Base-by-base conservation (phyloP, 208 protist species). In the Crithidia acanthocephali region DNA sequence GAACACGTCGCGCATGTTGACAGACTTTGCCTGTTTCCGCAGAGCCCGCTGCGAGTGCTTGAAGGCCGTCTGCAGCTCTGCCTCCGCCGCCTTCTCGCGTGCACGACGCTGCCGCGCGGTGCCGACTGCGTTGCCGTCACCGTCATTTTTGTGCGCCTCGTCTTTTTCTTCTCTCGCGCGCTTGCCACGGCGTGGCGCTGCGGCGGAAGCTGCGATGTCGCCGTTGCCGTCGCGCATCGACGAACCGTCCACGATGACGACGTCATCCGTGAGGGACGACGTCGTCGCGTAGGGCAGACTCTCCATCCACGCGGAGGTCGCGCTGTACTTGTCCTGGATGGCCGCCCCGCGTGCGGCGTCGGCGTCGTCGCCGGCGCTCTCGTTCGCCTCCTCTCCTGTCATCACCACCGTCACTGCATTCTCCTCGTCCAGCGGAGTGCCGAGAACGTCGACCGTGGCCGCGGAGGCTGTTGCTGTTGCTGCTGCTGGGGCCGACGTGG, bases 1-100 rank as follows among this genome's bases (percentile, higher is more conserved):
- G 16, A 95, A 78, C 42, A 92, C 60, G 28, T 95, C 86, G 37
- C 84, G 83, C 68, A 95, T 85, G 53, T 68, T 91, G 8, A 95
- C 47, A 32, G 73, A 71, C 61, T 78, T 76, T 9, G 81, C 87
- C 59, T 92, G 87, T 42, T 86, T 86, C 6, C 87, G 80, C n/a
- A 95, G 77, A 1, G 74, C 66, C 27, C 81, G 79, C 72, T 95
- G 87, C 1, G 86, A 92, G 47, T 79, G 84, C 32, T 80, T 76
- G 71, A 92, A 95, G 13, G 83, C 80, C 1, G 60, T 61, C 22
- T 81, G 55, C 18, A 76, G 40, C 27, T 76, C 70, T 28, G 88
- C 79, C 32, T 69, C 75, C 1, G 55, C 75, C 5, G 48, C 59
- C 33, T 72, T 86, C 48, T 68, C 60, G n/a, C 55, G 51, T 35